A percentile compares a stretch with the other conserved stretches of the same genome.
phyloP scores from a whole-genome alignment of 2,329 filamentous ascomycete genomes.

The Zymoseptoria ardabiliae region DNA sequence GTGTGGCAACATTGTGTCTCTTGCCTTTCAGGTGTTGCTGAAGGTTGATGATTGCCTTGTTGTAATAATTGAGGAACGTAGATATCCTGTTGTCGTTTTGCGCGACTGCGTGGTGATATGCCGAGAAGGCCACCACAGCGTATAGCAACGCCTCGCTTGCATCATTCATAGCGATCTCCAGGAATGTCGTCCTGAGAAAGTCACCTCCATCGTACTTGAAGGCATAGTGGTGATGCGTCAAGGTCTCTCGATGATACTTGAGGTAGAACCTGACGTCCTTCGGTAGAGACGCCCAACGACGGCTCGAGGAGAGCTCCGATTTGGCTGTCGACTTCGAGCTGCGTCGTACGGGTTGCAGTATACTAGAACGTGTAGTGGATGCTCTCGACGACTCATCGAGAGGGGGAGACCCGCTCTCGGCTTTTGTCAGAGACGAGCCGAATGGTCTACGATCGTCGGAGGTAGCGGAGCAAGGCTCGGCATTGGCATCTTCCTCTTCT shows the following conservation, averaged over 20 bases:
- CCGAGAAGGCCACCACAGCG: conserved; percentile 78
- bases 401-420: conserved; percentile 7
- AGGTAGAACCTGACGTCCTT: conserved; percentile 72
- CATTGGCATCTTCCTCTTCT: conserved; percentile 36
- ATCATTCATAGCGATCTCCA: conserved; percentile 65
- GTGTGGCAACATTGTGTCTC: conserved; percentile 62
- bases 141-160: conserved; percentile 66
- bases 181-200: conserved; percentile 66
- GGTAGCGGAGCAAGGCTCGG: conserved; percentile 18
- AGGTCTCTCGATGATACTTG: conserved; percentile 66
- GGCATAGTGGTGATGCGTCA: conserved; percentile 77
- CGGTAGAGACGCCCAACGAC: conserved; percentile 26
- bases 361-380: conserved; percentile 33
- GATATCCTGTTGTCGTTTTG: conserved; percentile 66
- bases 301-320: conserved; percentile 19
- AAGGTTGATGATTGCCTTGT: conserved; percentile 73
- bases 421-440: conserved; percentile 32
- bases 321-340: conserved; percentile 17
- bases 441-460: conserved; percentile 30
- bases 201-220: conserved; percentile 61
- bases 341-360: conserved; percentile 15
- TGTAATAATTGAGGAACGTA: conserved; percentile 83
- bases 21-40: conserved; percentile 64
- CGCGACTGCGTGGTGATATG: conserved; percentile 72
- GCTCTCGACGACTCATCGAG: conserved; percentile 43